Conservation (phyloP, 345 rosid species). For the Eucalyptus cloeziana region DNA sequence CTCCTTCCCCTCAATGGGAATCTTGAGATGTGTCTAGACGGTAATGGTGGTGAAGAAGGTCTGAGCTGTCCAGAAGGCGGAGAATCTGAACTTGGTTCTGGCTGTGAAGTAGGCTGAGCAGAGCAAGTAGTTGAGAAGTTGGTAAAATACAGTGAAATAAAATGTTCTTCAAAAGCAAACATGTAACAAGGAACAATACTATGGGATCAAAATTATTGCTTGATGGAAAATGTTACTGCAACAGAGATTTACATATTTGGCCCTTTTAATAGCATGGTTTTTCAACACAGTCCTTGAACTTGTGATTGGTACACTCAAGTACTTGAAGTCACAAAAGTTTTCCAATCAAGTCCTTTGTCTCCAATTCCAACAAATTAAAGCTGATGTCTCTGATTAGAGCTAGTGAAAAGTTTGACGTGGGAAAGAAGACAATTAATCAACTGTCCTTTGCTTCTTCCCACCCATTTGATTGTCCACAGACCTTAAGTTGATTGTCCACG, state of each 20-base stretch:
- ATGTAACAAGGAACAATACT: background rate
- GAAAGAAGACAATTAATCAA: background rate
- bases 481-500: background rate
- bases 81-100: background rate
- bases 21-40: background rate
- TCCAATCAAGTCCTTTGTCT: background rate
- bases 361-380: background rate
- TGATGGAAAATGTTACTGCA: background rate
- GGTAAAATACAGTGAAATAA: background rate
- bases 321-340: background rate
- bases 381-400: background rate
- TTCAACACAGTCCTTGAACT: background rate
- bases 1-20: background rate
- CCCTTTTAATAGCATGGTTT: background rate
- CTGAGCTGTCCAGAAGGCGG: background rate
- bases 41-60: background rate
- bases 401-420: background rate
- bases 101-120: background rate
- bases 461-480: background rate
- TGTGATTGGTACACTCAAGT: background rate
- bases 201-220: background rate
- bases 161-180: background rate
- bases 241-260: background rate
- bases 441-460: background rate
- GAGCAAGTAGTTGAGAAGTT: background rate